Evolutionary conservation across 345 rosid genomes (phyloP).

Genomic region (Rhodomyrtus tomentosa): DNA sequence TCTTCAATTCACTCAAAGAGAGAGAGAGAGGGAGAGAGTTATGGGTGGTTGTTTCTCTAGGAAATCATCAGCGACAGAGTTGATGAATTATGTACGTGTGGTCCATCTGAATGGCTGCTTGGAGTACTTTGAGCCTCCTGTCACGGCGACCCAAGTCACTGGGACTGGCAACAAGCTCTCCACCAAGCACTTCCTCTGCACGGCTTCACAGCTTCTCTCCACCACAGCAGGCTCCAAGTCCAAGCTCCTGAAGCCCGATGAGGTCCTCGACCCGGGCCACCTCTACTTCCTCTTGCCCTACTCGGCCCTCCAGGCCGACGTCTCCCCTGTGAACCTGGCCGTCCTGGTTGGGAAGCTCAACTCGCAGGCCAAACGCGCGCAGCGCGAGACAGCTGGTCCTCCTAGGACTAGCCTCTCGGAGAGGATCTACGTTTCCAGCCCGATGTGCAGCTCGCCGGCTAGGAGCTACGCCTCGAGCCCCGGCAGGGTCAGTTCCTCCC

Average conservation of each 20-base stretch:
- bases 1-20: neutral
- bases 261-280: constrained; percentile 17
- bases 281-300: constrained; percentile 29
- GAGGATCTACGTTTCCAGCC: neutral
- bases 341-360: constrained; percentile 18
- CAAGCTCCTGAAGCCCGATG: constrained; percentile 12
- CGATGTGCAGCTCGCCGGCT: neutral
- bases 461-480: neutral
- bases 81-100: constrained; percentile 15
- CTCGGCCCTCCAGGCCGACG: constrained; percentile 15
- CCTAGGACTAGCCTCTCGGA: neutral
- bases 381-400: neutral
- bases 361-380: constrained; percentile 2
- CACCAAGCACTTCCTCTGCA: constrained; percentile 14
- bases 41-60: constrained; percentile 23
- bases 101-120: constrained; percentile 34
- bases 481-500: neutral
- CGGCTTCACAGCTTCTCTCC: constrained; percentile 23
- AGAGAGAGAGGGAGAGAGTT: neutral
- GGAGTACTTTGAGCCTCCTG: constrained; percentile 23
- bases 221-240: neutral
- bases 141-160: constrained; percentile 16
- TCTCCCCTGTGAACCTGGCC: constrained; percentile 23
- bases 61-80: neutral
- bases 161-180: constrained; percentile 1